A percentile compares a stretch with the other conserved stretches of the same genome.
Evolutionary conservation across 805 yeast genomes (phyloP).

Genomic region (Candida coquimbonensis): DNA sequence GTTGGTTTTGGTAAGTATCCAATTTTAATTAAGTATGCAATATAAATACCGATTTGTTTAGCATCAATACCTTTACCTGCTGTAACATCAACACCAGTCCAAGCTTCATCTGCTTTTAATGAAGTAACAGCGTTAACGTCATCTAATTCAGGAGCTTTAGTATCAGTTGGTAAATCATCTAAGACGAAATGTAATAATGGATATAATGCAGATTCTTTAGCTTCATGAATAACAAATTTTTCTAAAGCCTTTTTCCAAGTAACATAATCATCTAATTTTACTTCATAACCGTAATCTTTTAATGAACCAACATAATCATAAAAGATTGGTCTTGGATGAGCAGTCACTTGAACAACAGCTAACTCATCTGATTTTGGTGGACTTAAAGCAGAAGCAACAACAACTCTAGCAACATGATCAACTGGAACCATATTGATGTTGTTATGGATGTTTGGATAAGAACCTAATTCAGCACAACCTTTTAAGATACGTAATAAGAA

Average conservation of each 20-base stretch:
- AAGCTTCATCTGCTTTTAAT: conserved; percentile 49
- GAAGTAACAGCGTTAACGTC: conserved; percentile 76
- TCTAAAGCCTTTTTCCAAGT: conserved; percentile 77
- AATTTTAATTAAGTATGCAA: conserved; percentile 70
- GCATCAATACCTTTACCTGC: conserved; percentile 70
- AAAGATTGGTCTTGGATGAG: conserved; percentile 86
- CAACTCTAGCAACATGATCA: conserved; percentile 93
- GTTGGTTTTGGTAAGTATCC: conserved; percentile 73
- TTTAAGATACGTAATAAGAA: conserved; percentile 90
- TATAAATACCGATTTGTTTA: conserved; percentile 63
- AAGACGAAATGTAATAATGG: conserved; percentile 92
- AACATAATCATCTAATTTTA: conserved; percentile 56
- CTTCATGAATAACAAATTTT: conserved; percentile 63
- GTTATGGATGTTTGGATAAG: conserved; percentile 79
- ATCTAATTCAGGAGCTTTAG: conserved; percentile 94
- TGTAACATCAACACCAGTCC: conserved; percentile 63
- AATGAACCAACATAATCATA: conserved; percentile 66
- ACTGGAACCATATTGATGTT: conserved; percentile 96
- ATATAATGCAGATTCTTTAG: conserved; percentile 79
- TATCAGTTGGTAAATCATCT: conserved; percentile 83
- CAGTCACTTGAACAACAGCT: conserved; percentile 92
- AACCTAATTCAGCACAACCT: conserved; percentile 86
- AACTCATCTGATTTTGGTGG: conserved; percentile 52
- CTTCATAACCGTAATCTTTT: conserved; percentile 64
- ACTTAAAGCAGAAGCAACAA: conserved; percentile 73